Evolutionary conservation across 2,329 filamentous ascomycete species (phyloP).

Genomic region (Apiospora marii): DNA sequence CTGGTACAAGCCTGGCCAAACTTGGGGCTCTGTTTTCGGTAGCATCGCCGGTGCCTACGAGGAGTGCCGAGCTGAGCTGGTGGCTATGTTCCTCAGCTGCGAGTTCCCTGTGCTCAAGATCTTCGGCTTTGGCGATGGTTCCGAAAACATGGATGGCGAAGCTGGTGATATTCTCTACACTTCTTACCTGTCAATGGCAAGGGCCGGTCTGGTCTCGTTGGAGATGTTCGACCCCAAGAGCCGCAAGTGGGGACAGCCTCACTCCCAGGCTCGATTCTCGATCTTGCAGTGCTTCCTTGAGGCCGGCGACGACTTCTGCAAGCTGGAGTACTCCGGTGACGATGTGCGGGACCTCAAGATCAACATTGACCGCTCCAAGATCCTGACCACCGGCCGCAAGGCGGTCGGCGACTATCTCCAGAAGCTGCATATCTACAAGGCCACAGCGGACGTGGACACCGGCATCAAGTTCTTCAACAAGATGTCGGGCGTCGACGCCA

Average conservation of each 20-base stretch:
- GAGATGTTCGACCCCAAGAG: conserved; percentile 96
- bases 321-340: conserved; percentile 75
- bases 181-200: conserved; percentile 91
- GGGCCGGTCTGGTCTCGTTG: conserved; percentile 85
- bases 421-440: conserved; percentile 92
- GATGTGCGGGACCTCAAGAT: conserved; percentile 85
- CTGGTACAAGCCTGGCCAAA: conserved; percentile 95
- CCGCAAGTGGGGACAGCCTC: conserved; percentile 90
- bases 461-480: conserved; percentile 83
- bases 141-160: conserved; percentile 72
- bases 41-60: conserved; percentile 88
- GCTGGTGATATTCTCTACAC: conserved; percentile 89
- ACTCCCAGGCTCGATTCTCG: conserved; percentile 90
- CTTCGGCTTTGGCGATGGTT: conserved; percentile 88
- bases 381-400: conserved; percentile 80
- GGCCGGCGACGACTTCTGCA: conserved; percentile 87
- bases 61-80: conserved; percentile 92
- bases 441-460: conserved; percentile 80
- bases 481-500: conserved; percentile 81
- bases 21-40: conserved; percentile 93
- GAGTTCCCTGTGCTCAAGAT: conserved; percentile 90
- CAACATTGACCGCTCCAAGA: conserved; percentile 84
- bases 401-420: conserved; percentile 87
- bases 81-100: conserved; percentile 88
- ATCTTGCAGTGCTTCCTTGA: conserved; percentile 85